Base-by-base conservation (phyloP, 2,329 filamentous ascomycete genomes). In the Stagonosporopsis rhizophila region DNA sequence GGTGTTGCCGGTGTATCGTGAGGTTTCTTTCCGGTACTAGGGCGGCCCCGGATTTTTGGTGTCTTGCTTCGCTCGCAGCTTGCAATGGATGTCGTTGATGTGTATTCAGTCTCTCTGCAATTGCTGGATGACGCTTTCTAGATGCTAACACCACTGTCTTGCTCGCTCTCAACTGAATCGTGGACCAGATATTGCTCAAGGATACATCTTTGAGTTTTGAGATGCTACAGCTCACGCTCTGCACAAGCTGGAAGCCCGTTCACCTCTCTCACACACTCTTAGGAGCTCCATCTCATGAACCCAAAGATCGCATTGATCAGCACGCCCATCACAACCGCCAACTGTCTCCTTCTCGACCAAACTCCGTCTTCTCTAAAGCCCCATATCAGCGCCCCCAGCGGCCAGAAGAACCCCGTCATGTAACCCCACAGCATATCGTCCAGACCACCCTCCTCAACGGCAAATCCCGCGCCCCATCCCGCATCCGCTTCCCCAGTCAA, bases 391-490 rank as follows among this genome's bases (percentile, higher is more conserved):
- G 91, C 92, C 0, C 91, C 94, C 9, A 98, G 77, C 4, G 95
- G 95, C 86, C 94, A 98, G 74, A 99, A 90, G 80, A 98, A 99
- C 0, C 95, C 95, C 68, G 95, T 90, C 56, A 96, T 80, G 75
- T 95, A 91, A 4, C 93, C 95, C 78, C 89, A 90, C 56, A 98
- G 82, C 80, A 97, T 86, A 69, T 96, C 89, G 70, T 98, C 94
- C 40, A 96, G 79, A 11, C 90, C 83, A 0, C 85, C 87, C 42
- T 82, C 81, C 41, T 82, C 78, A 52, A 84, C 80, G 23, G 81
- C 82, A 34, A 83, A 82, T 3, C 82, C 80, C 23, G 81, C 80
- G 30, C 83, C 79, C 61, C 82, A 81, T 23, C 77, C 79, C 15
- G 72, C 69, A 38, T 76, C 75, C n/a, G 65, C 75, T 1, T 74